Conservation (phyloP, 2,329 filamentous ascomycete species). For the Pseudogymnoascus sp. region DNA sequence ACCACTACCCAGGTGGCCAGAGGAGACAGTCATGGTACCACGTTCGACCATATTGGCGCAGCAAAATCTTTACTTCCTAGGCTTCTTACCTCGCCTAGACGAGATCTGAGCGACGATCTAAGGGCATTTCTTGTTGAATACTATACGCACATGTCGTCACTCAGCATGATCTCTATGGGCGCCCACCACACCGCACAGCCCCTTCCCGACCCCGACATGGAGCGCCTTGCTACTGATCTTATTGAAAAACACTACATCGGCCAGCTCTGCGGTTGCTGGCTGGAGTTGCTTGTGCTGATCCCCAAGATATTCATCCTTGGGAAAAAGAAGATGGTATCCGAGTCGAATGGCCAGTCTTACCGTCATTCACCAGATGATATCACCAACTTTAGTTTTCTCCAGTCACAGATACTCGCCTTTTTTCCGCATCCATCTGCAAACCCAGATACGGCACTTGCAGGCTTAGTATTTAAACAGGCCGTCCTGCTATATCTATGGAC, state of each 20-base stretch:
- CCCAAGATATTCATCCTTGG: slow-evolving; percentile 36
- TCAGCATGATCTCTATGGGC: slow-evolving; percentile 39
- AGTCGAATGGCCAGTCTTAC: slow-evolving; percentile 18
- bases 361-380: slow-evolving; percentile 34
- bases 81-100: slow-evolving; percentile 28
- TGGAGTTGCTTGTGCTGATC: slow-evolving; percentile 31
- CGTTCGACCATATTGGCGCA: slow-evolving; percentile 38
- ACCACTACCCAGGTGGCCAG: slow-evolving; percentile 29
- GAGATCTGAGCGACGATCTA: slow-evolving; percentile 30
- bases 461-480: slow-evolving; percentile 37
- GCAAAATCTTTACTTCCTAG: slow-evolving; percentile 35
- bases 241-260: slow-evolving; percentile 29
- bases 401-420: slow-evolving; percentile 35
- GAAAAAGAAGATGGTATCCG: slow-evolving; percentile 30
- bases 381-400: slow-evolving; percentile 35
- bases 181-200: slow-evolving; percentile 25
- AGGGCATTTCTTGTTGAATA: slow-evolving; percentile 41
- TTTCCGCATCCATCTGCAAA: slow-evolving; percentile 30
- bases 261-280: slow-evolving; percentile 33
- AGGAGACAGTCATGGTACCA: slow-evolving; percentile 37
- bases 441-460: slow-evolving; percentile 33
- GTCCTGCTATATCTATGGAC: slow-evolving; percentile 34
- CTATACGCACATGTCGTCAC: slow-evolving; percentile 38
- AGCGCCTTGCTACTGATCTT: slow-evolving; percentile 25
- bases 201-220: slow-evolving; percentile 27